phyloP scores from a whole-genome alignment of 1,284 basidiomycete species.

The Microbotryum saponariae region DNA sequence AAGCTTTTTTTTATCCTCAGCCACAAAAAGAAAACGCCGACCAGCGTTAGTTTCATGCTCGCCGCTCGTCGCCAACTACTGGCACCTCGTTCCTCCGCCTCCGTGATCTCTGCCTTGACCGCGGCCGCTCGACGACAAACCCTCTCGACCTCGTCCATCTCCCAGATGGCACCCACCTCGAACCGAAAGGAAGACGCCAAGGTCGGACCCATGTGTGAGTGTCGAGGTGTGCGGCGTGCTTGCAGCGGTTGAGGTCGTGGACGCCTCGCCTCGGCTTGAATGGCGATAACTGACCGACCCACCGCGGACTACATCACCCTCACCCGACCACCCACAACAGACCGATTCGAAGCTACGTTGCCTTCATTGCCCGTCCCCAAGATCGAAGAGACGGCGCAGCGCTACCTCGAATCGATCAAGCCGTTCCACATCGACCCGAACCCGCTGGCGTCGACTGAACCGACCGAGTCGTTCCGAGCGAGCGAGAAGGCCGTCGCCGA shows the following conservation, averaged over 20 bases:
- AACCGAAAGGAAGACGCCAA: not conserved
- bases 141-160: no score
- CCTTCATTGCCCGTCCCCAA: constrained; percentile 77
- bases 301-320: not conserved
- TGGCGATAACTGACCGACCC: no score
- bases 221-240: not conserved
- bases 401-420: constrained; percentile 75
- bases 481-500: constrained; percentile 50
- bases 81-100: not conserved
- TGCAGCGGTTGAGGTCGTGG: no score
- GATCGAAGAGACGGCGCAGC: constrained; percentile 67
- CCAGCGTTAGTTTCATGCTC: not conserved
- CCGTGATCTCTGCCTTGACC: no score
- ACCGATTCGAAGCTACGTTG: constrained; percentile 53
- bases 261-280: no score
- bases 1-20: no score
- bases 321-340: constrained; percentile 4
- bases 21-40: no score
- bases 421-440: constrained; percentile 63
- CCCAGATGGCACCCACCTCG: not conserved
- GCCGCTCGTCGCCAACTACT: not conserved
- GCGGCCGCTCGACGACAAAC: no score
- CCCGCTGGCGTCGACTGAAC: constrained; percentile 29
- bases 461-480: constrained; percentile 25
- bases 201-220: constrained; percentile 13